Percentiles rank a stretch among this genome's conserved stretches.
Evolutionary conservation across 805 yeast species (phyloP).

Genomic region (Torulaspora indica): DNA sequence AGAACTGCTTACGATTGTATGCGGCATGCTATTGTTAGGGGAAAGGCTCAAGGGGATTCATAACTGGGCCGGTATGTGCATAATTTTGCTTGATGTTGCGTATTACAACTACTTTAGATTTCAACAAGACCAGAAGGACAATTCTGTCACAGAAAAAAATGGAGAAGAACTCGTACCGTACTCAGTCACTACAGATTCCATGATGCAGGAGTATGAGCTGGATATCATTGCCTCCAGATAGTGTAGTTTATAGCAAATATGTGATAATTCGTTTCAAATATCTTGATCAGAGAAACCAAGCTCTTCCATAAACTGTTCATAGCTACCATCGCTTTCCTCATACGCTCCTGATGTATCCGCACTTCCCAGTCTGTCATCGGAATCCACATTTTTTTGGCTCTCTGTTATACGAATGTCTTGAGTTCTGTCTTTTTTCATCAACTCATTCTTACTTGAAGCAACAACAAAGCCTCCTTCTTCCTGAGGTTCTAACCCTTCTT

Average conservation of each 20-base stretch:
- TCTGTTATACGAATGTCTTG: not conserved
- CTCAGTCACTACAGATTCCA: constrained; percentile 7
- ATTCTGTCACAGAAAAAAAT: constrained; percentile 8
- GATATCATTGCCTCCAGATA: constrained; percentile 5
- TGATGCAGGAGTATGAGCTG: constrained; percentile 13
- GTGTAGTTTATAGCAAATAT: not conserved
- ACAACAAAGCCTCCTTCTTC: constrained; percentile 1
- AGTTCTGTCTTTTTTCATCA: too few species aligned
- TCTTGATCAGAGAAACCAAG: constrained; percentile 18
- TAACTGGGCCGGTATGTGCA: constrained; percentile 66
- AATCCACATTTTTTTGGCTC: not conserved
- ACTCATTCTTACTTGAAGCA: not conserved
- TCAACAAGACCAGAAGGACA: constrained; percentile 16
- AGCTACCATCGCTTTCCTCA: constrained; percentile 22
- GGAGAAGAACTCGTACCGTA: constrained; percentile 7
- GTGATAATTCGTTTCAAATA: not conserved
- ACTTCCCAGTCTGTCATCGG: not conserved
- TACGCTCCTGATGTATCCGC: constrained; percentile 2
- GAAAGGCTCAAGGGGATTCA: constrained; percentile 58
- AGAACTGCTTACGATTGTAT: constrained; percentile 75
- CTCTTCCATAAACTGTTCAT: constrained; percentile 35
- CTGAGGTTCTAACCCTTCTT: not conserved
- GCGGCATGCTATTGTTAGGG: constrained; percentile 64
- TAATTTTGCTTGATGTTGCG: constrained; percentile 72
- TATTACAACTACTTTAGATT: constrained; percentile 75